Conservation (phyloP, 345 rosid species). For the sweet orange (Citrus sinensis) region DNA sequence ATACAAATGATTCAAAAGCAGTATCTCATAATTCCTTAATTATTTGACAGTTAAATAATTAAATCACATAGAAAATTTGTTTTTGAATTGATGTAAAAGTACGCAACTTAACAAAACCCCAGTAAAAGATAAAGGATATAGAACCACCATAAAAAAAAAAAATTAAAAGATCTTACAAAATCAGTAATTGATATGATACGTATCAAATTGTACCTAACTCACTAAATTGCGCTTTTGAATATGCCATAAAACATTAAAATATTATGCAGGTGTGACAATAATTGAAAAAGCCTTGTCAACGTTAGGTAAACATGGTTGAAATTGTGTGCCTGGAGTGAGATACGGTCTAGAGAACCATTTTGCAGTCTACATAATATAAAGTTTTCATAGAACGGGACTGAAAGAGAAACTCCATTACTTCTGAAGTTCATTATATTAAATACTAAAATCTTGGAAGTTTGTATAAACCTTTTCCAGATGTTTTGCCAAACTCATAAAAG, state of each 20-base stretch:
- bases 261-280: background rate
- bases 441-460: too few species aligned
- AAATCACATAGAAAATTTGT: too few species aligned
- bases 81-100: too few species aligned
- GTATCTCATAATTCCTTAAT: too few species aligned
- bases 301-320: background rate
- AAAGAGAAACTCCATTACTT: background rate
- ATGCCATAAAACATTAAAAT: background rate
- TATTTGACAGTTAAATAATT: too few species aligned
- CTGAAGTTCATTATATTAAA: background rate
- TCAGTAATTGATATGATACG: conserved; percentile 2
- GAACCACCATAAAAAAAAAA: too few species aligned
- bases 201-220: conserved; percentile 23
- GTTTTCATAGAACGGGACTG: background rate
- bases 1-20: too few species aligned
- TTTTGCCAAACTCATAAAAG: too few species aligned
- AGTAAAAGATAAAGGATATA: too few species aligned
- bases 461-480: background rate
- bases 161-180: background rate
- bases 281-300: background rate
- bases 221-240: conserved; percentile 6
- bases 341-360: too few species aligned
- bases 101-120: too few species aligned
- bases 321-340: background rate
- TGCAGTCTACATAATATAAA: too few species aligned